Evolutionary conservation across 2,329 filamentous ascomycete species (phyloP).

Genomic region (Claviceps sp.): DNA sequence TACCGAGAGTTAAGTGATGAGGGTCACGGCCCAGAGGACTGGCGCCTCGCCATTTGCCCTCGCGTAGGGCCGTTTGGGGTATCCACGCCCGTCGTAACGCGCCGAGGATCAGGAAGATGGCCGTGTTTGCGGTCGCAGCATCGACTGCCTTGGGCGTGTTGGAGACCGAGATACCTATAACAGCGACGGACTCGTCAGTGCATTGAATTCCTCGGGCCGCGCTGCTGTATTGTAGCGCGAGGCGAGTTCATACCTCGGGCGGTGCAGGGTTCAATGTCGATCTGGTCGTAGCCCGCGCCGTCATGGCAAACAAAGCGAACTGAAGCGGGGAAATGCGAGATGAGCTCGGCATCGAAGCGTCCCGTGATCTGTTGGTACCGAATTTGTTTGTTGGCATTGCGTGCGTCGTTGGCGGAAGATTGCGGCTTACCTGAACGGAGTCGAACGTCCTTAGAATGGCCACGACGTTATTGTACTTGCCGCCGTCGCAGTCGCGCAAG

Average conservation of each 20-base stretch:
- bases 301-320: constrained; percentile 30
- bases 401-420: no score
- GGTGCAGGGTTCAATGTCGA: constrained; percentile 51
- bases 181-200: background rate
- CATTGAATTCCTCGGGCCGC: background rate
- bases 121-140: constrained; percentile 57
- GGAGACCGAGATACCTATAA: constrained; percentile 40
- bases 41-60: constrained; percentile 44
- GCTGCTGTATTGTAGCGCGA: background rate
- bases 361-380: constrained; percentile 36
- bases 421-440: constrained; percentile 4
- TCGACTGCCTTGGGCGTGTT: constrained; percentile 56
- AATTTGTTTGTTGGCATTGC: background rate
- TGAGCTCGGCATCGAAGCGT: constrained; percentile 46
- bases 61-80: constrained; percentile 42
- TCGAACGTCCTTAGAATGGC: constrained; percentile 45
- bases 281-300: constrained; percentile 51
- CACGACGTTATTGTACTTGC: constrained; percentile 41
- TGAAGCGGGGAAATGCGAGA: constrained; percentile 28
- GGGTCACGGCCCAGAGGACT: constrained; percentile 47
- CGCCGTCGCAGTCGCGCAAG: constrained; percentile 37
- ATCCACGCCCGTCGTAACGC: constrained; percentile 53
- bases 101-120: constrained; percentile 58
- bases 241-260: constrained; percentile 4
- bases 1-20: constrained; percentile 47